Percentiles rank a stretch among this genome's conserved stretches.
These are phyloP conservation scores for Alternaria triticimaculans DNA, from an alignment of 2,329 filamentous ascomycete genomes.

Conservation along the genomic window DNA sequence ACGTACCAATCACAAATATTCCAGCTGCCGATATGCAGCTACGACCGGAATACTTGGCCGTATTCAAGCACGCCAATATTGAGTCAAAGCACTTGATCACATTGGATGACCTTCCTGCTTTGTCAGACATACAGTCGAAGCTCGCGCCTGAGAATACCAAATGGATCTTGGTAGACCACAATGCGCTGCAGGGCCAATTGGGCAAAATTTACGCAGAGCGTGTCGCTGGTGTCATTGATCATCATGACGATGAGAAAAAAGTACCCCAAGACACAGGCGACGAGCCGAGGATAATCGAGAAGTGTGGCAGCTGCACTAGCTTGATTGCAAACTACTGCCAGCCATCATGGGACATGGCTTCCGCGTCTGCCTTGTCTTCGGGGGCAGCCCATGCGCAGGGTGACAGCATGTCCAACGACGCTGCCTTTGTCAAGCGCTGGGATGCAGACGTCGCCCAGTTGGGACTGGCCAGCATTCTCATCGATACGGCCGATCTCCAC, in stretches of 20 bases:
- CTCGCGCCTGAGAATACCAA: conserved; percentile 63
- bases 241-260: conserved; percentile 74
- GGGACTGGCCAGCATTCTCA: conserved; percentile 72
- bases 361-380: conserved; percentile 51
- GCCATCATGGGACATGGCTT: conserved; percentile 62
- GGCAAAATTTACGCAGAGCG: conserved; percentile 58
- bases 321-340: conserved; percentile 68
- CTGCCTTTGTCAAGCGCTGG: conserved; percentile 47
- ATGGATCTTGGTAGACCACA: conserved; percentile 84
- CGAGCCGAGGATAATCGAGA: conserved; percentile 67
- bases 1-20: conserved; percentile 78
- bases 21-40: conserved; percentile 70
- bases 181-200: conserved; percentile 70
- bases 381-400: conserved; percentile 50
- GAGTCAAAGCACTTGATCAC: conserved; percentile 69
- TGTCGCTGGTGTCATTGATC: conserved; percentile 74
- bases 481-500: conserved; percentile 73
- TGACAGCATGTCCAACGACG: conserved; percentile 41
- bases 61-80: conserved; percentile 68
- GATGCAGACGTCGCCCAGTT: conserved; percentile 70
- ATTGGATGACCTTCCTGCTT: conserved; percentile 62
- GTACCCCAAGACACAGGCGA: conserved; percentile 57
- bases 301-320: conserved; percentile 75
- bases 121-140: conserved; percentile 56
- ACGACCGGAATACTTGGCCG: conserved; percentile 74